A percentile compares a stretch with the other conserved stretches of the same genome.
Conservation (phyloP, 2,329 filamentous ascomycete species). For the Ophidiomyces ophidiicola region DNA sequence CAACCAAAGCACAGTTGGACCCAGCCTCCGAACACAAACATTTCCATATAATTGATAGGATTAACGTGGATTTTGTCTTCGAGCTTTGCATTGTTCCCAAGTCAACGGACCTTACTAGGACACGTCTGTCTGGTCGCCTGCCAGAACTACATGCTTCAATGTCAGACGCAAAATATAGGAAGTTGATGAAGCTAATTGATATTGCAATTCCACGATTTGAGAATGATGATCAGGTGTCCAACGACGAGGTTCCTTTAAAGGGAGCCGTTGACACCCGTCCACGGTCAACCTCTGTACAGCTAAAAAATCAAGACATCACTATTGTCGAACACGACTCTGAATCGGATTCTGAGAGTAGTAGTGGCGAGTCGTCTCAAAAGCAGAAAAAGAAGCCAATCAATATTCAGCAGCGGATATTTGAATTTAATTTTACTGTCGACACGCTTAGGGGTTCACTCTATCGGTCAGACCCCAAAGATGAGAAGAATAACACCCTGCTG, state of each 20-base stretch:
- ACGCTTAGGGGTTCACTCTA: conserved; percentile 87
- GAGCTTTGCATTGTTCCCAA: conserved; percentile 96
- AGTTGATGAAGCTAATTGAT: conserved; percentile 87
- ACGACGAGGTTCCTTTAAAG: conserved; percentile 24
- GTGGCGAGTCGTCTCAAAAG: conserved; percentile 19
- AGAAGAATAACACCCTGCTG: conserved; percentile 64
- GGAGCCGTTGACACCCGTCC: conserved; percentile 35
- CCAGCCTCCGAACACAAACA: conserved; percentile 55
- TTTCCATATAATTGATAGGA: conserved; percentile 85
- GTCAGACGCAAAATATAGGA: conserved; percentile 95
- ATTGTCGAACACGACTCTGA: conserved; percentile 56
- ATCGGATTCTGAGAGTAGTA: conserved; percentile 46
- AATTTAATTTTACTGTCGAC: conserved; percentile 94
- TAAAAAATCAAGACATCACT: conserved; percentile 60
- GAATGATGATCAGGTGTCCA: conserved; percentile 30
- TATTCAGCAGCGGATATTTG: conserved; percentile 79
- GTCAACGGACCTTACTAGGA: conserved; percentile 79
- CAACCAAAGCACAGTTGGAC: conserved; percentile 70
- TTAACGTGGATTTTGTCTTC: conserved; percentile 95
- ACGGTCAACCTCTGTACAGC: conserved; percentile 61
- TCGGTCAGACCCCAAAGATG: conserved; percentile 66
- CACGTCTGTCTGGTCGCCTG: conserved; percentile 80
- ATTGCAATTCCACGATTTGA: conserved; percentile 82
- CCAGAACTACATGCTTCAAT: conserved; percentile 84
- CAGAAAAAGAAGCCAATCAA: conserved; percentile 45